These are phyloP conservation scores for Lentinula detonsa DNA, from an alignment of 768 basidiomycete genomes.

Conservation along the genomic window DNA sequence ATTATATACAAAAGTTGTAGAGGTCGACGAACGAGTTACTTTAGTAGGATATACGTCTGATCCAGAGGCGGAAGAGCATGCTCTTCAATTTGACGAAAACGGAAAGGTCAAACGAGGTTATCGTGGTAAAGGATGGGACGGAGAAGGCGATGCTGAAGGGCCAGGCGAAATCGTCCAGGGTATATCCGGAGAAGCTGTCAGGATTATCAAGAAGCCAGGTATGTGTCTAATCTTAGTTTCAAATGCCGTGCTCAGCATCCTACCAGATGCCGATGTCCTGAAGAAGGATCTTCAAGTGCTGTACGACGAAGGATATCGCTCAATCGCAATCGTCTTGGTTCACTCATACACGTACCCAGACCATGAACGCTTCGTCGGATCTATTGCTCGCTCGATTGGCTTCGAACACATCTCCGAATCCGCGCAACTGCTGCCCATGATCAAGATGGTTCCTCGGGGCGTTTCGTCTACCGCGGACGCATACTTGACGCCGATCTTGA, in stretches of 20 bases:
- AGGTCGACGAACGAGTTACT: constrained; percentile 88
- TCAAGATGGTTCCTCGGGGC: constrained; percentile 92
- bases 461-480: constrained; percentile 92
- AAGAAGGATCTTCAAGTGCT: constrained; percentile 61
- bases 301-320: constrained; percentile 79
- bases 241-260: not conserved
- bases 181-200: constrained; percentile 84
- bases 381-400: constrained; percentile 72
- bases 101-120: constrained; percentile 66
- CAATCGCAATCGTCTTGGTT: constrained; percentile 81
- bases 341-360: constrained; percentile 92
- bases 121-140: constrained; percentile 75
- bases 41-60: constrained; percentile 92
- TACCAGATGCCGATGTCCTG: constrained; percentile 45
- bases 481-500: constrained; percentile 87
- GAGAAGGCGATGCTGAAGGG: constrained; percentile 62
- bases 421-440: constrained; percentile 84
- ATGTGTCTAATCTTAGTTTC: constrained; percentile 6
- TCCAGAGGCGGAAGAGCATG: constrained; percentile 70
- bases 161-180: constrained; percentile 78
- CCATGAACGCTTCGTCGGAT: constrained; percentile 73
- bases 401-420: constrained; percentile 89
- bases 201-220: constrained; percentile 75
- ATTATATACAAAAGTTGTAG: constrained; percentile 72
- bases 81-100: constrained; percentile 67